Evolutionary conservation across 2,329 filamentous ascomycete genomes (phyloP).

Genomic region (Microdochium bolleyi): DNA sequence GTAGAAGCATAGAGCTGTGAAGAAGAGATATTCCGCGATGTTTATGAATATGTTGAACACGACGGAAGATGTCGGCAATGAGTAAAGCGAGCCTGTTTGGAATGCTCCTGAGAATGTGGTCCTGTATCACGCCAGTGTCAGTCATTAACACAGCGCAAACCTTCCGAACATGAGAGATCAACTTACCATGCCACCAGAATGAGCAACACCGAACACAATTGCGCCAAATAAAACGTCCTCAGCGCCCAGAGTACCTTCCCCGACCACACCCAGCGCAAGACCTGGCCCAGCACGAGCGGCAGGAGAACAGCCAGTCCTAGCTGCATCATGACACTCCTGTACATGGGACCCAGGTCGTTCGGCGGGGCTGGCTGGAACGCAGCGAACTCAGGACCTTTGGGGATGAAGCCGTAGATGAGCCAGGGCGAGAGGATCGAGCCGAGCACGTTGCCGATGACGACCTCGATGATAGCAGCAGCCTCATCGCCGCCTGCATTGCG

Average conservation of each 20-base stretch:
- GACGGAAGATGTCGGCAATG: slow-evolving; percentile 50
- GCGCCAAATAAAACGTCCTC: slow-evolving; percentile 43
- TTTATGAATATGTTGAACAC: slow-evolving; percentile 62
- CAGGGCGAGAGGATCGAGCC: slow-evolving; percentile 61
- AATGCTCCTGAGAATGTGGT: slow-evolving; percentile 62
- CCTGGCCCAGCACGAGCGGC: slow-evolving; percentile 55
- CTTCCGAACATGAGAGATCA: slow-evolving; percentile 27
- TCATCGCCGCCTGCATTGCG: slow-evolving; percentile 60
- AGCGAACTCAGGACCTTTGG: slow-evolving; percentile 42
- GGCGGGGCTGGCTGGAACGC: slow-evolving; percentile 45
- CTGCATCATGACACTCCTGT: slow-evolving; percentile 59
- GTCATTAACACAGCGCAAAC: background rate
- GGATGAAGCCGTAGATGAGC: slow-evolving; percentile 54
- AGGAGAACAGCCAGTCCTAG: slow-evolving; percentile 59
- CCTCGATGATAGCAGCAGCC: slow-evolving; percentile 57
- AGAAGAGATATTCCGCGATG: slow-evolving; percentile 53
- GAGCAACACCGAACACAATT: slow-evolving; percentile 38
- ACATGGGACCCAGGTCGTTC: slow-evolving; percentile 51
- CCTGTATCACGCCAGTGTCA: slow-evolving; percentile 37
- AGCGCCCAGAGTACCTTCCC: slow-evolving; percentile 45
- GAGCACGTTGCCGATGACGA: slow-evolving; percentile 61
- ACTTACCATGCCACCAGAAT: slow-evolving; percentile 40
- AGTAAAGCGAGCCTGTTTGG: slow-evolving; percentile 51
- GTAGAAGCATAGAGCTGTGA: slow-evolving; percentile 53
- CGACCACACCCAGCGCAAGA: slow-evolving; percentile 40